Base-by-base conservation (phyloP, 352 stramenopile species). In the Globisporangium orthogonon region DNA sequence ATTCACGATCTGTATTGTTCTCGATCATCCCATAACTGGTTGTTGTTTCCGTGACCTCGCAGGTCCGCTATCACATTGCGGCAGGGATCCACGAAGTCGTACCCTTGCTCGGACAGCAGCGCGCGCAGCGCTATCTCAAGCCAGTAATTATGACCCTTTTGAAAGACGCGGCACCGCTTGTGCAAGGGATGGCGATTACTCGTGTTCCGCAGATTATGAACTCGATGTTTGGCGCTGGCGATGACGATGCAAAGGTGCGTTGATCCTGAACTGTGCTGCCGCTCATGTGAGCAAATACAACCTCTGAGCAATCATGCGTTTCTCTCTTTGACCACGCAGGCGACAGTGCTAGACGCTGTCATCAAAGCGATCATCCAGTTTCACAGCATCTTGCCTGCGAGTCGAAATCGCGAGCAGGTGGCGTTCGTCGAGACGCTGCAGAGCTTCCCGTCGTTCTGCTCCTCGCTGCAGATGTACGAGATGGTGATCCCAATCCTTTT, bases 341-440 rank as follows among this genome's bases (percentile, higher is more conserved):
- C 51, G 2, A 54, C 57, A 0, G 69, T 88, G 15, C 33, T 91
- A 2, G 83, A 91, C 33, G 68, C 65, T 2, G 61, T 76, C 17
- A 67, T 90, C 44, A 90, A 89, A 59, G 63, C 79, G 1, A 73
- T 90, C 40, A 66, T 85, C 10, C 81, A 89, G n/a, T 88, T 90
- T 47, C 83, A 91, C 57, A 81, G 70, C 39, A 75, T 86, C 49
- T 43, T 93, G 10, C 69, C 76, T 7, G 54, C 76, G 29, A 86
- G 81, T 40, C 74, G 76, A 54, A 89, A 83, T 66, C 77, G 79
- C 41, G 82, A 91, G 30, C 78, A 91, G 46, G 56, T 90, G 18
- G 57, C 66, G 28, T 84, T 91, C 60, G 66, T 94, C 40, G 72
- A 88, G 55, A 81, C 69, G 6, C 55, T 94, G 14, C 57, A 78